Base-by-base conservation (phyloP, 2,329 filamentous ascomycete species). In the Aspergillus flavus region DNA sequence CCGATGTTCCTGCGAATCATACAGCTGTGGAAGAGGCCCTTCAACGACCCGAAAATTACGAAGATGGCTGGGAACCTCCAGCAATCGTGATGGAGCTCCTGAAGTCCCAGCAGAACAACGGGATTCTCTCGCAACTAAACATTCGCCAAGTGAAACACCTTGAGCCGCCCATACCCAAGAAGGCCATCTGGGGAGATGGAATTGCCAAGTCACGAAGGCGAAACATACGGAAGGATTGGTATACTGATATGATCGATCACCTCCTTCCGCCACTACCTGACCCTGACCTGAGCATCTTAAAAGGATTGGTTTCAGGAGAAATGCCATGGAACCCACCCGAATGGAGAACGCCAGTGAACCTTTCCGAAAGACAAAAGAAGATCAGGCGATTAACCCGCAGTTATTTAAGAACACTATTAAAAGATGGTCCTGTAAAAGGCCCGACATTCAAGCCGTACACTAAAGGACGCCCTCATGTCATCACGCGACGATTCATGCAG, bases 181-280 rank as follows among this genome's bases (percentile, higher is more conserved):
- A 70, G 43, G 78, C 77, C 59, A 75, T 68, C 52, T 81, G 78
- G 77, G 73, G 74, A 6, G 72, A 68, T 43, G 74, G 74, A 6
- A 30, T 80, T 4, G 60, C 73, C 12, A 48, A 64, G 26, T 63
- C 61, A 26, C 77, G 79, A 19, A 70, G 71, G 55, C 70, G 66
- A 50, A 80, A 78, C 55, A 74, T 79, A 54, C 73, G 75, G 39
- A 73, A 67, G 45, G 66, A 71, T 57, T 82, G 79, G 79, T 81
- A 80, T 65, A 61, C 67, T 2, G 66, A 61, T 23, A 66, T 74
- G 32, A 61, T 78, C 21, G 57, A 67, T 0, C 71, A 68, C 54
- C 64, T 79, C 16, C 66, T 80, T 5, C 80, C 80, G 14, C 79
- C 80, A 4, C 66, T 82, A 5, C 76, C 79, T 16, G 73, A 75